Base-by-base conservation (phyloP, 495 filamentous ascomycete species). In the Pyrenopolyporus hunteri region DNA sequence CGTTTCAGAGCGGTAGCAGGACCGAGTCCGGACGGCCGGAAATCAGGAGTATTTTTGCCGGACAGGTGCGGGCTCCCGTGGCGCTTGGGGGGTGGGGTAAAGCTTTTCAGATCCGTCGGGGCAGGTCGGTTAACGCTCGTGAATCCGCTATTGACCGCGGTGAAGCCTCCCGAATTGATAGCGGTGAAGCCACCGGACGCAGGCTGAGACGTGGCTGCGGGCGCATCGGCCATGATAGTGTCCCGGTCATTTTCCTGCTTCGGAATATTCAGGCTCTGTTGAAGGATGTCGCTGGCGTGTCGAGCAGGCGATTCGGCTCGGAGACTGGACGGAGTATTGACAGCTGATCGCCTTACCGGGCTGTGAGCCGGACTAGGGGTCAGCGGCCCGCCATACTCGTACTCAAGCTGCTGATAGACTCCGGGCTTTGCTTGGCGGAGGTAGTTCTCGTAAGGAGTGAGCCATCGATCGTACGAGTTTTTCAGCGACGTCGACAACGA, bases 401-500 rank as follows among this genome's bases (percentile, higher is more conserved):
- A 81, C 67, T 99, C 95, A 22, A 97, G 80, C 72, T 96, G 91
- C 70, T 96, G 91, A 63, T 97, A 93, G 1, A 99, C 92, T n/a
- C 92, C 90, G 4, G 95, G 94, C 73, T 97, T 99, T 35, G 92
- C 93, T 25, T 92, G 79, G 37, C 88, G 85, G 22, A 99, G 80
- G 70, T 96, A 99, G 59, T 97, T 92, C 75, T 99, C 94, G 70
- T 97, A 99, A 0, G 94, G 94, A 68, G 91, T 88, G 8, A 99
- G 85, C 87, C 93, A 99, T 71, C 91, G 85, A 70, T 96, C 91
- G 67, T 94, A 99, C 4, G 95, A 98, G 68, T 98, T 99, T 74
- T 98, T 99, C 46, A 99, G 84, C 16, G 95, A 98, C 1, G 94
- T 99, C 8, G 94, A 99, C 35, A 99, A 75, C n/a, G 95, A 98